These are phyloP conservation scores for Triticum turgidum DNA, from an alignment of 176 grass and related monocot species.

Conservation along the genomic window DNA sequence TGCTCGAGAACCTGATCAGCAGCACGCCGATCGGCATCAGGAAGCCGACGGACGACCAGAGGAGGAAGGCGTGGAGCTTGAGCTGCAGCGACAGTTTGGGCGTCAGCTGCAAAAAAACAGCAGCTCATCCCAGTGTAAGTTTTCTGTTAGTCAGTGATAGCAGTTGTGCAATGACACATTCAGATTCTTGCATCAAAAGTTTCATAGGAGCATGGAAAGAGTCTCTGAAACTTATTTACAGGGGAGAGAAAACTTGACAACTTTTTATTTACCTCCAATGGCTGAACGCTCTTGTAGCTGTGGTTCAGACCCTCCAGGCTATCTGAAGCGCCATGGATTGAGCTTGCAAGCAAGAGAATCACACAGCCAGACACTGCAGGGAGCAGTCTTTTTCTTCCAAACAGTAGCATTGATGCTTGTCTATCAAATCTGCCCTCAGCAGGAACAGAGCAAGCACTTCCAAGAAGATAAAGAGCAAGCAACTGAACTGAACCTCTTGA, in stretches of 20 bases:
- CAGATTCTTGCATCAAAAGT: neutral
- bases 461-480: neutral
- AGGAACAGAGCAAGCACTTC: neutral
- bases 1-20: constrained; percentile 61
- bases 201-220: neutral
- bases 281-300: constrained; percentile 29
- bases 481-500: neutral
- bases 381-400: constrained; percentile 32
- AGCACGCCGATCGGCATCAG: constrained; percentile 85
- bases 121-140: neutral
- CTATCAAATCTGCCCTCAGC: neutral
- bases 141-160: neutral
- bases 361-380: constrained; percentile 27
- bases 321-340: constrained; percentile 9
- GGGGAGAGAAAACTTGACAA: neutral
- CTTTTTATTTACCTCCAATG: constrained; percentile 38
- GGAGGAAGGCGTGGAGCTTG: constrained; percentile 78
- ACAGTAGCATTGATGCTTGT: constrained; percentile 35
- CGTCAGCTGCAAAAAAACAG: constrained; percentile 45
- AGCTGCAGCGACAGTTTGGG: constrained; percentile 72
- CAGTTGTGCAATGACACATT: neutral
- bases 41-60: constrained; percentile 83
- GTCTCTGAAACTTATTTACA: neutral
- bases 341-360: constrained; percentile 21
- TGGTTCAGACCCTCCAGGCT: neutral